phyloP scores from a whole-genome alignment of 441 rosid genomes.

The Bruguiera hainesii region DNA sequence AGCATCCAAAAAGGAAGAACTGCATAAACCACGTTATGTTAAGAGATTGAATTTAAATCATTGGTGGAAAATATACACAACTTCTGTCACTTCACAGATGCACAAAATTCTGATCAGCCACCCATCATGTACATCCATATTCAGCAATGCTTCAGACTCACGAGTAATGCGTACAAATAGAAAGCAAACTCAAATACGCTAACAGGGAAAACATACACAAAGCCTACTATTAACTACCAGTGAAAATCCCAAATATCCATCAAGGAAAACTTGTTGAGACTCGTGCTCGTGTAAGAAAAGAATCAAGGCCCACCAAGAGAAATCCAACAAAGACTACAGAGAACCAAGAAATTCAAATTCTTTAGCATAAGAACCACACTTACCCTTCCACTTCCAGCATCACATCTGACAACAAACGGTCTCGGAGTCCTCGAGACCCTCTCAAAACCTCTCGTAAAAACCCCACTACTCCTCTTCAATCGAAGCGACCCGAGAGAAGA shows the following conservation, averaged over 20 bases:
- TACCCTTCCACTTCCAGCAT: conserved; percentile 70
- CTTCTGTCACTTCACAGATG: background rate
- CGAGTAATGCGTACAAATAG: too few relatives aligned
- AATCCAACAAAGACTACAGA: background rate
- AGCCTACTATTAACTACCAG: too few relatives aligned
- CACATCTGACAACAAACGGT: conserved; percentile 58
- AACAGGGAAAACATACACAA: too few relatives aligned
- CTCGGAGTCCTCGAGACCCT: conserved; percentile 25
- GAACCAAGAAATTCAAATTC: background rate
- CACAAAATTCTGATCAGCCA: background rate
- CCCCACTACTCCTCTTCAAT: conserved; percentile 26
- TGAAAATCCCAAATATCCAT: too few relatives aligned
- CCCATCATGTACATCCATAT: background rate
- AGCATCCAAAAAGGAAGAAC: background rate
- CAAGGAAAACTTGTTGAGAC: too few relatives aligned
- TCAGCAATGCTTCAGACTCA: background rate
- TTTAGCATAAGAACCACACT: conserved; percentile 9
- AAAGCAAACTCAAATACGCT: too few relatives aligned
- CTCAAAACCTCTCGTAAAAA: conserved; percentile 19
- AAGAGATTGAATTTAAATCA: background rate
- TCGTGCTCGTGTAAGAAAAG: background rate
- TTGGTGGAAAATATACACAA: background rate
- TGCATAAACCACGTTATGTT: too few relatives aligned
- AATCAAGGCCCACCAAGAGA: background rate
- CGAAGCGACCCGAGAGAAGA: conserved; percentile 33